Evolutionary conservation across 1,284 basidiomycete species (phyloP).

Genomic region (Moesziomyces parantarcticus): DNA sequence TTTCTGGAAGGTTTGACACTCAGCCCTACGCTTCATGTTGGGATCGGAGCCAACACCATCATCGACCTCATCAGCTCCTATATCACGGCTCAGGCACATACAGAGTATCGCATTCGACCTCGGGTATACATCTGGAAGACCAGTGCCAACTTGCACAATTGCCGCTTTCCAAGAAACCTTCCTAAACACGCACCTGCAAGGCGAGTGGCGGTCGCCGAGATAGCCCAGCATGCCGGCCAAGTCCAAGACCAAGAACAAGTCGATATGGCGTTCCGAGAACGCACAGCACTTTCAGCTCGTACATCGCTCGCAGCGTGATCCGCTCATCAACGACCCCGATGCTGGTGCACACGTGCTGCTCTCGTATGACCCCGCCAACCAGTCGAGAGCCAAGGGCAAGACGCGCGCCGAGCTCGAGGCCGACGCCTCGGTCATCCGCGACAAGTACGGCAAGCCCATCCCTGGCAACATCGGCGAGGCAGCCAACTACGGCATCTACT

Average conservation of each 20-base stretch:
- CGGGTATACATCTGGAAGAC: neutral
- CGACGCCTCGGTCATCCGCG: conserved; percentile 73
- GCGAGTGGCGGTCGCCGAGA: neutral
- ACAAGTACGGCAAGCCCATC: conserved; percentile 62
- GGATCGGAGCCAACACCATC: neutral
- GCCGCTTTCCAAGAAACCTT: neutral
- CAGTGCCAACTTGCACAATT: neutral
- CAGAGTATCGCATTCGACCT: too few relatives aligned
- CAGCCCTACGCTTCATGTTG: neutral
- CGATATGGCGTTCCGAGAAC: conserved; percentile 87
- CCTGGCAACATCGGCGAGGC: conserved; percentile 80
- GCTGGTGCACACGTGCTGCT: conserved; percentile 89
- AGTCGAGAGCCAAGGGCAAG: conserved; percentile 74
- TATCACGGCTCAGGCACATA: neutral
- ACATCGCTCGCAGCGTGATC: conserved; percentile 94
- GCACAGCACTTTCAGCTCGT: conserved; percentile 96
- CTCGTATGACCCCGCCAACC: conserved; percentile 74
- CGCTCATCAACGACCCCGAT: conserved; percentile 91
- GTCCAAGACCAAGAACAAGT: conserved; percentile 68
- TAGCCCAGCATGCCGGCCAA: conserved; percentile 53
- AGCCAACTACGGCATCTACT: conserved; percentile 88
- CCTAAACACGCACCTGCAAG: neutral
- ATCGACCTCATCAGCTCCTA: neutral
- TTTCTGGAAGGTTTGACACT: conserved; percentile 18
- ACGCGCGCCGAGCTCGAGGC: conserved; percentile 79